Percentiles rank a stretch among this genome's conserved stretches.
Conservation (phyloP, 1,284 basidiomycete genomes). For the Pseudozyma hubeiensis region DNA sequence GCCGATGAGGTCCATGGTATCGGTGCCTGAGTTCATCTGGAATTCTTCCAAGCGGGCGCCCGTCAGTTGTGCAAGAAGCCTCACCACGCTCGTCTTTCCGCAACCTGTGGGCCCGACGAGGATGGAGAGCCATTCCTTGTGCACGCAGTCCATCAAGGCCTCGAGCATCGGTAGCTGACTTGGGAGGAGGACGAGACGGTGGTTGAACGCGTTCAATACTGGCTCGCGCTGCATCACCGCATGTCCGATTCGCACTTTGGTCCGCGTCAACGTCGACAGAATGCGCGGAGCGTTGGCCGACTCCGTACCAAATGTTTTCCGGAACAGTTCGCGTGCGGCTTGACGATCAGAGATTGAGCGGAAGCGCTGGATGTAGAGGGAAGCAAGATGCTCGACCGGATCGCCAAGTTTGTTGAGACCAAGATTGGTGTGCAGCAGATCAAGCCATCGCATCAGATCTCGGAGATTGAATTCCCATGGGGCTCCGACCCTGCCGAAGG, state of each 20-base stretch:
- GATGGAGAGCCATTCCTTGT: constrained; percentile 87
- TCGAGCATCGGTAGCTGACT: constrained; percentile 79
- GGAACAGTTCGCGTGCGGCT: constrained; percentile 76
- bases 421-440: constrained; percentile 70
- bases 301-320: constrained; percentile 73
- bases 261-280: constrained; percentile 73
- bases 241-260: constrained; percentile 78
- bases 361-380: constrained; percentile 84
- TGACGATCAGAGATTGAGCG: constrained; percentile 78
- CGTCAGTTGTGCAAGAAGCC: constrained; percentile 78
- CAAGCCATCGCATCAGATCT: constrained; percentile 89
- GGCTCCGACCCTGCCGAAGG: constrained; percentile 84
- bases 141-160: constrained; percentile 80
- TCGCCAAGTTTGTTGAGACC: constrained; percentile 73
- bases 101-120: constrained; percentile 80
- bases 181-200: constrained; percentile 73
- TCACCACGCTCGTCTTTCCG: constrained; percentile 85
- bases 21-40: constrained; percentile 85
- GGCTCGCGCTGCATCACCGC: constrained; percentile 72
- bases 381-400: constrained; percentile 58
- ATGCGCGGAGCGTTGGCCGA: constrained; percentile 59
- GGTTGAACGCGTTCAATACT: constrained; percentile 9
- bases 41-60: constrained; percentile 81
- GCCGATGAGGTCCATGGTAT: constrained; percentile 93
- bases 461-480: constrained; percentile 99